Percentiles rank a stretch among this genome's conserved stretches.
These are phyloP conservation scores for Backusella mclennaniae DNA, from an alignment of 192 early-diverging fungal genomes.

Conservation along the genomic window DNA sequence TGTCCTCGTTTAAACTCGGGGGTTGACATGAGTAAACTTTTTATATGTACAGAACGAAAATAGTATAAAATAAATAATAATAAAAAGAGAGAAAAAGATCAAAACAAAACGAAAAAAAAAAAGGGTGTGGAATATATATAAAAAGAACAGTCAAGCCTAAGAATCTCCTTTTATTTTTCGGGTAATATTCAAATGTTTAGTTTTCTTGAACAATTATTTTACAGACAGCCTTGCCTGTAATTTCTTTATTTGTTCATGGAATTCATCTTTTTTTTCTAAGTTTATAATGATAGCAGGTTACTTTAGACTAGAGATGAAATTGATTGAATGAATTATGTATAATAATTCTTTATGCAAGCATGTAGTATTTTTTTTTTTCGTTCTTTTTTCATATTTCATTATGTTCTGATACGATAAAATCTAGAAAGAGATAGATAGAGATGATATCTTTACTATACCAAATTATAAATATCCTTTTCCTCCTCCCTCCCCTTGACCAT, in stretches of 20 bases:
- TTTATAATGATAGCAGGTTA: too few species aligned
- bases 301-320: too few species aligned
- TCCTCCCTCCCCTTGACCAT: background rate
- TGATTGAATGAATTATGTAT: too few species aligned
- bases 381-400: background rate
- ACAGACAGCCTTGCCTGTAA: background rate
- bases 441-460: background rate
- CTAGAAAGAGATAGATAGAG: too few species aligned
- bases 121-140: background rate
- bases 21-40: background rate
- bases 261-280: background rate
- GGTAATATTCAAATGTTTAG: background rate
- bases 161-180: background rate
- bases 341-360: background rate
- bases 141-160: background rate
- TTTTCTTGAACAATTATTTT: background rate
- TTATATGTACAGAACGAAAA: background rate
- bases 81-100: background rate
- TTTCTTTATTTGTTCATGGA: background rate
- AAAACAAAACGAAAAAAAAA: background rate
- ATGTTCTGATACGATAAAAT: too few species aligned
- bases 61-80: background rate
- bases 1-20: slow-evolving; percentile 5
- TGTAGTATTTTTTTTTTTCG: background rate
- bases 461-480: background rate